These are phyloP conservation scores for Neofusicoccum ribis DNA, from an alignment of 2,329 filamentous ascomycete species.

Conservation along the genomic window DNA sequence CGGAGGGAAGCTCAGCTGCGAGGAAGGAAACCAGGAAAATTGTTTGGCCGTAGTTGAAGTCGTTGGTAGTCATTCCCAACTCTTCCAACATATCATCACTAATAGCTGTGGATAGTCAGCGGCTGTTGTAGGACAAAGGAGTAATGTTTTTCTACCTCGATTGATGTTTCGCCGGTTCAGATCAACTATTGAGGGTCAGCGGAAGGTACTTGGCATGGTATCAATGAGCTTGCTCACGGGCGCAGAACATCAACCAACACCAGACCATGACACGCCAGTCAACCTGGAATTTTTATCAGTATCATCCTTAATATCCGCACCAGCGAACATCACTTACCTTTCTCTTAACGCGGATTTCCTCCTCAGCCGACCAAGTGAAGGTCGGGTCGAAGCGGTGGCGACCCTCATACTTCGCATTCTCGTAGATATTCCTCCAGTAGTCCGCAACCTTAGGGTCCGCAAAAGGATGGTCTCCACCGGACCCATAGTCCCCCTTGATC, in stretches of 20 bases:
- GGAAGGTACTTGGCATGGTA: too few relatives aligned
- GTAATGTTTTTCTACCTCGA: slow-evolving; percentile 20
- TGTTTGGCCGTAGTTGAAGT: slow-evolving; percentile 32
- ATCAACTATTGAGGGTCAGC: slow-evolving; percentile 18
- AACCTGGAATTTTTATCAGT: slow-evolving; percentile 18
- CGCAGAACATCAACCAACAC: slow-evolving; percentile 30
- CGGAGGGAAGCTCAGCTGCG: slow-evolving; percentile 2
- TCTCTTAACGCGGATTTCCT: slow-evolving; percentile 38
- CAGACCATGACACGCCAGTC: slow-evolving; percentile 28
- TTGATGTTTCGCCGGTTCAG: slow-evolving; percentile 32
- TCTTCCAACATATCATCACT: slow-evolving; percentile 26
- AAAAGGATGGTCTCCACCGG: slow-evolving; percentile 36
- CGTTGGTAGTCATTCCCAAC: slow-evolving; percentile 30
- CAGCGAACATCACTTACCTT: slow-evolving; percentile 36
- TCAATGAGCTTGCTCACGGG: background rate
- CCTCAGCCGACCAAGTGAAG: slow-evolving; percentile 39
- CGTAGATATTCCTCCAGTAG: slow-evolving; percentile 57
- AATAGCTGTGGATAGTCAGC: background rate
- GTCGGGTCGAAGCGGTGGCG: slow-evolving; percentile 50
- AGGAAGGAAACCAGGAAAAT: slow-evolving; percentile 30
- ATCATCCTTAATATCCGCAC: accelerated
- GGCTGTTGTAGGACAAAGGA: slow-evolving; percentile 26
- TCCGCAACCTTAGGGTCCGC: slow-evolving; percentile 53
- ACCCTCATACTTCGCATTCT: slow-evolving; percentile 54
- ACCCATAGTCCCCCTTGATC: background rate